phyloP scores from a whole-genome alignment of 805 yeast genomes.

The Starmerella powellii region DNA sequence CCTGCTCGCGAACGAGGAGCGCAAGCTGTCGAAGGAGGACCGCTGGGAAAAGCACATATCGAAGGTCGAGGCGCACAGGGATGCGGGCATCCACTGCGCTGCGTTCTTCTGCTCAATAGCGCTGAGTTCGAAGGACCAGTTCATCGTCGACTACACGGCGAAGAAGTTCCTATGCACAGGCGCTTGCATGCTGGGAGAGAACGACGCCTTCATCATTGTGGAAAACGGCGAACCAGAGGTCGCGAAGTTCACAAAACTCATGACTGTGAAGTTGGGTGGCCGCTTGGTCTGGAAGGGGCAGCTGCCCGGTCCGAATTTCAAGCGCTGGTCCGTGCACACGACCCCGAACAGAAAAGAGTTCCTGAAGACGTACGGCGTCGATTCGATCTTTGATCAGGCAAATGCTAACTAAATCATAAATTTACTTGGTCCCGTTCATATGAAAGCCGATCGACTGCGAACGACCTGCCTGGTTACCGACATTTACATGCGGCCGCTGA shows the following conservation, averaged over 20 bases:
- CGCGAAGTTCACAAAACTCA: slow-evolving; percentile 48
- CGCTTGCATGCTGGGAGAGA: slow-evolving; percentile 27
- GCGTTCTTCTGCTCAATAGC: slow-evolving; percentile 43
- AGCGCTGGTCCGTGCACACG: slow-evolving; percentile 52
- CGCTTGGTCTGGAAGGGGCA: slow-evolving; percentile 62
- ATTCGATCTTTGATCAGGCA: neutral
- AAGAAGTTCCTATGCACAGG: slow-evolving; percentile 61
- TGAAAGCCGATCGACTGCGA: no score
- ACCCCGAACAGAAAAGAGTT: slow-evolving; percentile 5
- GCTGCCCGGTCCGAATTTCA: slow-evolving; percentile 41
- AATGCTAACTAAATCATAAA: no score
- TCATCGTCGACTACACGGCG: slow-evolving; percentile 70
- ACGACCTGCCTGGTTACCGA: no score
- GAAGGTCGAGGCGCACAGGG: slow-evolving; percentile 40
- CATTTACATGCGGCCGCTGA: no score
- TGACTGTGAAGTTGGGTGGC: slow-evolving; percentile 34
- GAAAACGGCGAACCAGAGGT: slow-evolving; percentile 62
- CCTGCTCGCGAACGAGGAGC: slow-evolving; percentile 43
- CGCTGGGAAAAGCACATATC: slow-evolving; percentile 37
- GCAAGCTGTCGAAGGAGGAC: slow-evolving; percentile 53
- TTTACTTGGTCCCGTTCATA: no score
- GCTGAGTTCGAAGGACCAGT: slow-evolving; percentile 53
- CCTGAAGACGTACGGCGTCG: slow-evolving; percentile 7
- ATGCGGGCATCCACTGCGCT: slow-evolving; percentile 42
- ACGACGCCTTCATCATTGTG: slow-evolving; percentile 48